Evolutionary conservation across 352 stramenopile genomes (phyloP), one percentile per base, ranked within the genome.

Genomic region (Phytophthora syringae): DNA sequence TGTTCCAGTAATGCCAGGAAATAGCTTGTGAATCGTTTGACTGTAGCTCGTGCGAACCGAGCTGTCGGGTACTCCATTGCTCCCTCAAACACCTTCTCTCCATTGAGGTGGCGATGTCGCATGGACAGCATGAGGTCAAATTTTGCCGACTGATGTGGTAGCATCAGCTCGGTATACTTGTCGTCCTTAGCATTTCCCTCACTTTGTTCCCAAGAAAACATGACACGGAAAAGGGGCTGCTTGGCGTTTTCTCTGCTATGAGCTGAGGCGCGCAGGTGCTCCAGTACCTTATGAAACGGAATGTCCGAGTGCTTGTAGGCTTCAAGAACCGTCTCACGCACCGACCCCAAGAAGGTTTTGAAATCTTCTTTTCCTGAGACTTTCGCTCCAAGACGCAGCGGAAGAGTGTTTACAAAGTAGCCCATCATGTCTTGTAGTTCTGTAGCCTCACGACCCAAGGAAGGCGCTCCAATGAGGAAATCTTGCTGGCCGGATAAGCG

Each of bases 71-170:
- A 89, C 56, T 86, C 76, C 48, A 89, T 71, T 21, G 67, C 71
- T 21, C 80, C 78, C 32, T 89, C 80, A 7, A 87, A 61, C 2
- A 81, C 68, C 0, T 49, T 65, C 1, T 60, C 50, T 37, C 5
- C 15, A 32, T 58, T 45, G 30, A 68, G 11, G 15, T 50, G 44
- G 21, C 63, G 56, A 45, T 73, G 64, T 3, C 77, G 65, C 79
- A 90, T 86, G 24, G 69, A 84, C 13, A 90, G 60, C 79, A 90
- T 90, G 52, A 88, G 74, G 52, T 88, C 76, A 53, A 90, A 90
- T 52, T 88, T 89, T 50, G 78, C 70, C 1, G 69, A 73, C 3
- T 69, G 45, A 37, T 70, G 72, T 0, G 71, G 62, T 3, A 86
- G 42, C 11, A 9, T 4, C 18, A 88, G 21, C 27, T 88, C 76